Percentiles rank a stretch among this genome's conserved stretches.
These are phyloP conservation scores for Xylariaceae sp. DNA, from an alignment of 2,329 filamentous ascomycete species.

Conservation along the genomic window DNA sequence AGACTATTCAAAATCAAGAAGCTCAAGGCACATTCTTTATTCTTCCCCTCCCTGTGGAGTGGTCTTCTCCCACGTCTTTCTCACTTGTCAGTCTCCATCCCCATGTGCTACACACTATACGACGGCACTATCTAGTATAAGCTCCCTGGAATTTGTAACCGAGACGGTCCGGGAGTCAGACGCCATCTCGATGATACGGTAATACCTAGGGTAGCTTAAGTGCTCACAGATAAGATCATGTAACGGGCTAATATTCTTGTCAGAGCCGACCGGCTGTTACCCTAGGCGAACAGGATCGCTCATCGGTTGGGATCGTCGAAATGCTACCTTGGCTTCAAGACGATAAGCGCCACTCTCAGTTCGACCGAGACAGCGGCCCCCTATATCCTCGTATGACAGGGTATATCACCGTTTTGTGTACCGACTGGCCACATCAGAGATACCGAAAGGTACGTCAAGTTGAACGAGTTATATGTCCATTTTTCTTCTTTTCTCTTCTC, in stretches of 20 bases:
- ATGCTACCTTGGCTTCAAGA: background rate
- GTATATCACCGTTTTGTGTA: background rate
- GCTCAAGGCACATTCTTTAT: too few species aligned
- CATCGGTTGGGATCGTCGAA: background rate
- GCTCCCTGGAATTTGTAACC: too few species aligned
- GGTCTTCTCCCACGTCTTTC: too few species aligned
- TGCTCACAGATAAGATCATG: too few species aligned
- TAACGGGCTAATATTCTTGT: background rate
- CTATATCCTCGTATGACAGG: background rate
- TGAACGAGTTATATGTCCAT: background rate
- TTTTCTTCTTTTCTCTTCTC: constrained; percentile 1
- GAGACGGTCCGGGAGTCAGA: too few species aligned
- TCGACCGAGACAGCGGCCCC: background rate
- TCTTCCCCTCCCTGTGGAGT: too few species aligned
- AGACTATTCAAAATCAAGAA: too few species aligned
- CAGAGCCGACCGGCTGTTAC: background rate
- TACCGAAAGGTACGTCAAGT: background rate
- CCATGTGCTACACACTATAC: too few species aligned
- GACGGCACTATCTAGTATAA: background rate
- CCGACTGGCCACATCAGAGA: background rate
- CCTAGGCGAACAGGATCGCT: background rate
- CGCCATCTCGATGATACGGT: too few species aligned
- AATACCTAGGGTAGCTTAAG: too few species aligned
- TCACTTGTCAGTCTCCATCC: too few species aligned
- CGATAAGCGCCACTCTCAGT: background rate